A percentile compares a stretch with the other conserved stretches of the same genome.
These are phyloP conservation scores for Grosmannia serpens DNA, from an alignment of 2,329 filamentous ascomycete species.

Conservation along the genomic window DNA sequence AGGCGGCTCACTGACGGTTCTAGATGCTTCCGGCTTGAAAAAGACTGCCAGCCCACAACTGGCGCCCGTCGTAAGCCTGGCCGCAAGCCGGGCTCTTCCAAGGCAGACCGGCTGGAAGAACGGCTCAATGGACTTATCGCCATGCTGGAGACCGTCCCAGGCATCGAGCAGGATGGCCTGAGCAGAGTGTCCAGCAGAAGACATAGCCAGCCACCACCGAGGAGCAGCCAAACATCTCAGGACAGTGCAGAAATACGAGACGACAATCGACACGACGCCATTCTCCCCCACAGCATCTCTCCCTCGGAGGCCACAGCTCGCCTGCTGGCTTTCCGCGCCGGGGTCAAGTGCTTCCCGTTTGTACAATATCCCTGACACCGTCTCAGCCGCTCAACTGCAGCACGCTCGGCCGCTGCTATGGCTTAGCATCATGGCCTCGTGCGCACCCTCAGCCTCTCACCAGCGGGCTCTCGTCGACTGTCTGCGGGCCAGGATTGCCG, in stretches of 20 bases:
- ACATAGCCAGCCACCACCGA: too few relatives aligned
- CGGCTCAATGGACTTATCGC: not conserved
- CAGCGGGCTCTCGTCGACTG: slow-evolving; percentile 1
- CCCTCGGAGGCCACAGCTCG: not conserved
- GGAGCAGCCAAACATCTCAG: too few relatives aligned
- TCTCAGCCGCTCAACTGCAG: slow-evolving; percentile 24
- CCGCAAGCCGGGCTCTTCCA: not conserved
- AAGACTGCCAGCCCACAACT: not conserved
- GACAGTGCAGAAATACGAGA: too few relatives aligned
- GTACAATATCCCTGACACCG: slow-evolving; percentile 25
- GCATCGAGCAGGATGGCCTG: not conserved
- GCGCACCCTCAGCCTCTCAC: slow-evolving; percentile 27
- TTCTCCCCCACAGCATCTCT: too few relatives aligned
- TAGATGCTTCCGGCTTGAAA: not conserved
- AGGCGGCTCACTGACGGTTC: not conserved
- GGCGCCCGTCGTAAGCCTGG: not conserved
- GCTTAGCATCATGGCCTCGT: slow-evolving; percentile 34
- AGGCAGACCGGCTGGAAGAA: not conserved
- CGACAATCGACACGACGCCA: not conserved
- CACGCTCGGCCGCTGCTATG: slow-evolving; percentile 34
- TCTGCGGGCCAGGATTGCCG: slow-evolving; percentile 8
- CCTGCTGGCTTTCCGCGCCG: not conserved
- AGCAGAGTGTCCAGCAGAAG: too few relatives aligned
- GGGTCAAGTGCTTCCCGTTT: slow-evolving; percentile 26
- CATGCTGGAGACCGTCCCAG: not conserved